Conservation (phyloP, 2,329 filamentous ascomycete genomes). For the Penicillium sp. region DNA sequence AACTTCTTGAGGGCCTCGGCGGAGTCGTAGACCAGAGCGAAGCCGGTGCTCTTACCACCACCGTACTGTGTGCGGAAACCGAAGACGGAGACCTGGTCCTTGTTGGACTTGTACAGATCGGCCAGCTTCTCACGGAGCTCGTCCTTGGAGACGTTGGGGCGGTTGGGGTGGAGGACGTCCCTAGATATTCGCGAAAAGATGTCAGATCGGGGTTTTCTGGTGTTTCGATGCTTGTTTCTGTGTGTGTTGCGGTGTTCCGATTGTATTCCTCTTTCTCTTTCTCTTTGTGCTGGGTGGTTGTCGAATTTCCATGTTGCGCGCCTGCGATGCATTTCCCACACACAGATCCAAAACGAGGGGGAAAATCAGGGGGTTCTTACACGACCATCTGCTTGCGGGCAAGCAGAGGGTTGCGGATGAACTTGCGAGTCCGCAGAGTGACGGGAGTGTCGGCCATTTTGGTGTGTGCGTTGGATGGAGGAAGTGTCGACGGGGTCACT, state of each 20-base stretch:
- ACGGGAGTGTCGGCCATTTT: slow-evolving; percentile 80
- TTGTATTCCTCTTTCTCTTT: background rate
- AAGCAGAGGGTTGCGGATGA: slow-evolving; percentile 99
- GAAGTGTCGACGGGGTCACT: slow-evolving; percentile 17
- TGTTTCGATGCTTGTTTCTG: slow-evolving; percentile 2
- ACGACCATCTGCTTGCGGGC: slow-evolving; percentile 99
- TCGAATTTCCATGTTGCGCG: slow-evolving; percentile 11
- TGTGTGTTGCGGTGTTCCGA: slow-evolving; percentile 9
- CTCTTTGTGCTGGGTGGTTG: slow-evolving; percentile 1
- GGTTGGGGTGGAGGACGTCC: slow-evolving; percentile 99
- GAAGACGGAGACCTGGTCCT: slow-evolving; percentile 97
- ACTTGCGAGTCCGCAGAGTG: slow-evolving; percentile 97
- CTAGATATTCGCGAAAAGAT: slow-evolving; percentile 49
- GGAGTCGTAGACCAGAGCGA: slow-evolving; percentile 98
- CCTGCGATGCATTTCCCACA: slow-evolving; percentile 13
- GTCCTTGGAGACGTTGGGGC: slow-evolving; percentile 98
- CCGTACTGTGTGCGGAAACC: slow-evolving; percentile 98
- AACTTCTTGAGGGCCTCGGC: slow-evolving; percentile 99
- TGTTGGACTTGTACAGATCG: slow-evolving; percentile 95
- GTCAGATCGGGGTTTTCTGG: slow-evolving; percentile 21
- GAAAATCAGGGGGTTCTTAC: slow-evolving; percentile 60
- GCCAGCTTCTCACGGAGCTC: slow-evolving; percentile 94
- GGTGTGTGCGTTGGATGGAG: slow-evolving; percentile 39
- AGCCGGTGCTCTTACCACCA: slow-evolving; percentile 99
- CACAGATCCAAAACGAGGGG: slow-evolving; percentile 14